Evolutionary conservation across 2,329 filamentous ascomycete species (phyloP).

Genomic region (Aspergillus proliferans): DNA sequence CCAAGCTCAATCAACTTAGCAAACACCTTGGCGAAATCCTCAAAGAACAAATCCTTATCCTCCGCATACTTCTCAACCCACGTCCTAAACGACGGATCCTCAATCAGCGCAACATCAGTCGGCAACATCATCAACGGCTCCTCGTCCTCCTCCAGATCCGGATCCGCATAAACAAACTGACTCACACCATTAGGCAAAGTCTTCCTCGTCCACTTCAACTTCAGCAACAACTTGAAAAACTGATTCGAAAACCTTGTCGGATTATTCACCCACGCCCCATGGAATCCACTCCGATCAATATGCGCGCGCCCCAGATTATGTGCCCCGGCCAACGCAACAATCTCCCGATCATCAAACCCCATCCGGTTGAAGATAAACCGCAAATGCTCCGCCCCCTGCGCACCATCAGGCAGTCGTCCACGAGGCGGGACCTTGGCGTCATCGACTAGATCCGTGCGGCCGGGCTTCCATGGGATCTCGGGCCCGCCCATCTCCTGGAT

Average conservation of each 20-base stretch:
- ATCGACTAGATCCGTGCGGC: slow-evolving; percentile 55
- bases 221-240: slow-evolving; percentile 50
- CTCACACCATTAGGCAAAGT: slow-evolving; percentile 47
- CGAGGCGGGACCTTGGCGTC: slow-evolving; percentile 52
- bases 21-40: slow-evolving; percentile 54
- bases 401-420: slow-evolving; percentile 51
- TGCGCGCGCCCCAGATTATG: slow-evolving; percentile 55
- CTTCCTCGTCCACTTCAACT: slow-evolving; percentile 50
- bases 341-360: slow-evolving; percentile 57
- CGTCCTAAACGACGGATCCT: slow-evolving; percentile 47
- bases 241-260: slow-evolving; percentile 55
- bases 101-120: slow-evolving; percentile 55
- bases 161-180: slow-evolving; percentile 56
- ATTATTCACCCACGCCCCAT: slow-evolving; percentile 55
- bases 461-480: slow-evolving; percentile 50
- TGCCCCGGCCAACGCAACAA: slow-evolving; percentile 51
- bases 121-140: slow-evolving; percentile 62
- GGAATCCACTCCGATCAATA: slow-evolving; percentile 50
- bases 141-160: slow-evolving; percentile 44
- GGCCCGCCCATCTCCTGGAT: slow-evolving; percentile 58
- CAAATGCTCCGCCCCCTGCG: slow-evolving; percentile 50
- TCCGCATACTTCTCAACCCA: slow-evolving; percentile 56
- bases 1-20: slow-evolving; percentile 57
- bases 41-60: slow-evolving; percentile 58
- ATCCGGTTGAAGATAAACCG: slow-evolving; percentile 54